Evolutionary conservation across 345 rosid genomes (phyloP).

Genomic region (Tarenaya hassleriana): DNA sequence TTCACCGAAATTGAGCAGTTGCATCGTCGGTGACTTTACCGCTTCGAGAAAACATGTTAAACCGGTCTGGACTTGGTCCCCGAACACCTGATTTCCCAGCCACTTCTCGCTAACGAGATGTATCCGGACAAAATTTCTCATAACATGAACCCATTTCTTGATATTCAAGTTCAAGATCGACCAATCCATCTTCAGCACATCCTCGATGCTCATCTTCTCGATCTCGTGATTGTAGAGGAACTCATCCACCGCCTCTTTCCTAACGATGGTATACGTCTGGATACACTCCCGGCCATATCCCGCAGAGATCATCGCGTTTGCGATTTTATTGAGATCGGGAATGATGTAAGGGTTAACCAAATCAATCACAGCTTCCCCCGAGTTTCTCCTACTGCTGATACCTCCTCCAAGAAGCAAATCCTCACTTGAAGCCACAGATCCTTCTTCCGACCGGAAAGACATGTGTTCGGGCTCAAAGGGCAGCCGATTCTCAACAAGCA

Average conservation of each 20-base stretch:
- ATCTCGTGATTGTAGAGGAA: conserved; percentile 64
- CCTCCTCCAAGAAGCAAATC: conserved; percentile 47
- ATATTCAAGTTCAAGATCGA: conserved; percentile 58
- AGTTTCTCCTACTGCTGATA: conserved; percentile 45
- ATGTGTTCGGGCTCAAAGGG: conserved; percentile 62
- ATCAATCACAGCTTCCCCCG: conserved; percentile 51
- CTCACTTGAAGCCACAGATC: conserved; percentile 47
- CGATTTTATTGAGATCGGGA: conserved; percentile 63
- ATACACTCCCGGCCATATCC: conserved; percentile 69
- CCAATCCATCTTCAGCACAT: conserved; percentile 85
- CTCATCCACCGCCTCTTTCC: conserved; percentile 76
- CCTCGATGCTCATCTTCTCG: conserved; percentile 80
- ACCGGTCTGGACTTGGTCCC: conserved; percentile 37
- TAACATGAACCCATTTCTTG: conserved; percentile 78
- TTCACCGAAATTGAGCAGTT: conserved; percentile 72
- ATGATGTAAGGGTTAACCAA: conserved; percentile 59
- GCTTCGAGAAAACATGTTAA: conserved; percentile 59
- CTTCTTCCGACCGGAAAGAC: conserved; percentile 63
- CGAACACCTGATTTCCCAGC: conserved; percentile 58
- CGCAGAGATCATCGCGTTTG: conserved; percentile 56
- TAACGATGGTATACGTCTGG: conserved; percentile 50
- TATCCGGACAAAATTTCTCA: conserved; percentile 55
- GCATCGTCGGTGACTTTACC: conserved; percentile 66
- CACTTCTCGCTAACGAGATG: conserved; percentile 71
- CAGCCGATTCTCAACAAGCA: conserved; percentile 58